Percentiles rank a stretch among this genome's conserved stretches.
These are phyloP conservation scores for Dentipellis sp. DNA, from an alignment of 768 basidiomycete species.

Conservation along the genomic window DNA sequence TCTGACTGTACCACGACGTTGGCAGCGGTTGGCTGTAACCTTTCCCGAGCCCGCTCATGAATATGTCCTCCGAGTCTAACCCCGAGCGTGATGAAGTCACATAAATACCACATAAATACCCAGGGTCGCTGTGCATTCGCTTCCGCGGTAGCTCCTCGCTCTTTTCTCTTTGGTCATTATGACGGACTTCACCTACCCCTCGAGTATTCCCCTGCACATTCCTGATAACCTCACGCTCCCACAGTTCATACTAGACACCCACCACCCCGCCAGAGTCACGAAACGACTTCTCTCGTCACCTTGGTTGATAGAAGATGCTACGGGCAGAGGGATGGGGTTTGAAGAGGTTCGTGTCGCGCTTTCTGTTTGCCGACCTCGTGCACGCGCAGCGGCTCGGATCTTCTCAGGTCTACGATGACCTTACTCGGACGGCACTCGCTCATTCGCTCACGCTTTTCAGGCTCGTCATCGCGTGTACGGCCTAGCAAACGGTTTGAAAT, in stretches of 20 bases:
- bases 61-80: too few species aligned
- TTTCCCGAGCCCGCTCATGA: too few species aligned
- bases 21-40: too few species aligned
- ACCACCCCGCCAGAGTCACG: conserved; percentile 11
- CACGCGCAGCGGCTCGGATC: background rate
- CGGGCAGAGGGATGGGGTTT: conserved; percentile 24
- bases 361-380: background rate
- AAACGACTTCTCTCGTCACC: conserved; percentile 14
- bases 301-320: conserved; percentile 34
- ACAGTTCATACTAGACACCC: conserved; percentile 16
- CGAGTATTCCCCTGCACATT: conserved; percentile 3
- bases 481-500: conserved; percentile 28
- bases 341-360: conserved; percentile 25
- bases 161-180: conserved; percentile 5
- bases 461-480: conserved; percentile 27
- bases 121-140: too few species aligned
- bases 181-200: conserved; percentile 9
- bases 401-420: background rate
- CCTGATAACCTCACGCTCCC: conserved; percentile 17
- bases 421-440: background rate
- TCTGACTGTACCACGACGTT: too few species aligned
- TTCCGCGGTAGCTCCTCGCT: background rate
- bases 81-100: too few species aligned
- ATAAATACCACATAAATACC: too few species aligned
- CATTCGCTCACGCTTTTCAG: conserved; percentile 13